A percentile compares a stretch with the other conserved stretches of the same genome.
phyloP scores from a whole-genome alignment of 371 early-diverging fungal species.

The Circinella minor region DNA sequence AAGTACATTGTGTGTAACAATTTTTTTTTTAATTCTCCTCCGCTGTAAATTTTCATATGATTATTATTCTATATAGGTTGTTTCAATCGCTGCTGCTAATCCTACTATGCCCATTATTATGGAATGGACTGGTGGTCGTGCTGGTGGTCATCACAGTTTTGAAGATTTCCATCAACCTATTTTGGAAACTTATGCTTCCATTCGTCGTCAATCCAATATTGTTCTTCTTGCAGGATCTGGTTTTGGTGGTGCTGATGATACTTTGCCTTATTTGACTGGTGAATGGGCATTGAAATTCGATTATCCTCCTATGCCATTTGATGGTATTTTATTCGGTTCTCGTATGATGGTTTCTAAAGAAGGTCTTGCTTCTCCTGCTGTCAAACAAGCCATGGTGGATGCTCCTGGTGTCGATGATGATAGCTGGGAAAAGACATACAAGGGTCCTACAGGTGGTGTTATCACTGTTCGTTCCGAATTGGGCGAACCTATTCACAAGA shows the following conservation, averaged over 20 bases:
- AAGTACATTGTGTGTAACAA: constrained; percentile 10
- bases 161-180: constrained; percentile 96
- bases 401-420: constrained; percentile 89
- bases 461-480: constrained; percentile 94
- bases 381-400: constrained; percentile 91
- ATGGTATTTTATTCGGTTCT: constrained; percentile 93
- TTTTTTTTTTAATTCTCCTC: background rate
- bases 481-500: constrained; percentile 97
- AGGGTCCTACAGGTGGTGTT: constrained; percentile 89
- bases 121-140: constrained; percentile 98
- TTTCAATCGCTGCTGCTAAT: constrained; percentile 89
- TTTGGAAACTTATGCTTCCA: constrained; percentile 90
- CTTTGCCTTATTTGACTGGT: constrained; percentile 94
- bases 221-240: constrained; percentile 92
- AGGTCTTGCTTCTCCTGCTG: constrained; percentile 79
- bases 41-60: too few species aligned
- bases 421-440: constrained; percentile 94
- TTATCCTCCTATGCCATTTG: constrained; percentile 95
- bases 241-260: constrained; percentile 91
- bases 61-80: constrained; percentile 46
- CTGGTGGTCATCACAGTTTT: constrained; percentile 96
- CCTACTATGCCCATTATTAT: constrained; percentile 91
- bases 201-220: constrained; percentile 87
- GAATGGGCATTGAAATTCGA: constrained; percentile 88
- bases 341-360: constrained; percentile 97